Conservation (phyloP, 768 basidiomycete species). For the Hydnomerulius pinastri region DNA sequence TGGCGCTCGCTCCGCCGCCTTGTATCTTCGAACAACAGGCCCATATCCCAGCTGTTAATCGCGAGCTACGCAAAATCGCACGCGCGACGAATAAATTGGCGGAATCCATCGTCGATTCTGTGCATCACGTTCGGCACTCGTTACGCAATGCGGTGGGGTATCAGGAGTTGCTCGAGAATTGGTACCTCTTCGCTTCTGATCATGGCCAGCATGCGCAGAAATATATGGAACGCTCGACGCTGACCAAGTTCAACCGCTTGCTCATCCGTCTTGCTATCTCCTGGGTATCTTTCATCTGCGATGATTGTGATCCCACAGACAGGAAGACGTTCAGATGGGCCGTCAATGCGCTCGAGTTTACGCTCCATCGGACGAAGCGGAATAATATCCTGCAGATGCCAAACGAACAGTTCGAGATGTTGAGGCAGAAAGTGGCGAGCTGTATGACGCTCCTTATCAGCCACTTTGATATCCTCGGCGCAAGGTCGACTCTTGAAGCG, state of each 20-base stretch:
- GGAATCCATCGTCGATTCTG: slow-evolving; percentile 90
- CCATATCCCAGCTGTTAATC: slow-evolving; percentile 86
- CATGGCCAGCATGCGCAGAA: slow-evolving; percentile 89
- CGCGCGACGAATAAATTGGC: slow-evolving; percentile 87
- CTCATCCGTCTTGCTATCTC: slow-evolving; percentile 91
- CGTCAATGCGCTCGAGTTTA: slow-evolving; percentile 92
- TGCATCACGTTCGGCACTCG: slow-evolving; percentile 78
- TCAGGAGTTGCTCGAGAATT: slow-evolving; percentile 89
- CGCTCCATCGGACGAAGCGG: slow-evolving; percentile 82
- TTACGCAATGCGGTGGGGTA: slow-evolving; percentile 60
- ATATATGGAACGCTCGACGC: slow-evolving; percentile 75
- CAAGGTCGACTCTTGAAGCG: slow-evolving; percentile 84
- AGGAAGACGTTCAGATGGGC: slow-evolving; percentile 98
- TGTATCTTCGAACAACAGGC: slow-evolving; percentile 82
- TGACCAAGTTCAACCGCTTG: slow-evolving; percentile 77
- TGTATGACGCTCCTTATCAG: slow-evolving; percentile 97
- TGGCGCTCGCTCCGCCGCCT: slow-evolving; percentile 40
- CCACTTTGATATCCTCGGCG: slow-evolving; percentile 98
- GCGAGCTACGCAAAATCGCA: slow-evolving; percentile 88
- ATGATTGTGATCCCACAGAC: slow-evolving; percentile 95
- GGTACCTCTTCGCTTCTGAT: slow-evolving; percentile 96
- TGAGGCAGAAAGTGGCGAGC: slow-evolving; percentile 88
- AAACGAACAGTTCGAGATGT: slow-evolving; percentile 84
- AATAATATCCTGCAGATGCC: slow-evolving; percentile 89
- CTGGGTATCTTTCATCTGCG: slow-evolving; percentile 98